Evolutionary conservation across 2,329 filamentous ascomycete genomes (phyloP).

Genomic region (Gaeumannomyces sp.): DNA sequence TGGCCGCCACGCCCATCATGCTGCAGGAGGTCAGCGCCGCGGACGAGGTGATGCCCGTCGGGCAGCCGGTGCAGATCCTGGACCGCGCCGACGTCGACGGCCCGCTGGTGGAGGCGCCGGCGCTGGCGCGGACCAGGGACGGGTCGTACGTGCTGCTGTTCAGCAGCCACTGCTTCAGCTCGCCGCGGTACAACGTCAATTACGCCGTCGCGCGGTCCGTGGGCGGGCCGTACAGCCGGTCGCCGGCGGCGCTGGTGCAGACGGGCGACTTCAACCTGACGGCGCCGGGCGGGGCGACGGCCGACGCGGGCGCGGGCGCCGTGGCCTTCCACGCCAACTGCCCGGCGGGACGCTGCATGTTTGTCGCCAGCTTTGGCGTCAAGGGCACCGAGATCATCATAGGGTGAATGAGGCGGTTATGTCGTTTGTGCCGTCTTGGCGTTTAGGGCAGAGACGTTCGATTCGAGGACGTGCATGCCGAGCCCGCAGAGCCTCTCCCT

Average conservation of each 20-base stretch:
- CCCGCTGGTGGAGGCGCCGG: slow-evolving; percentile 52
- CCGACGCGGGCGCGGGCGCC: slow-evolving; percentile 22
- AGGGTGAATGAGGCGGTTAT: neutral
- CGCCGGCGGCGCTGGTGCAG: slow-evolving; percentile 24
- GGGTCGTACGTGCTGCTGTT: slow-evolving; percentile 57
- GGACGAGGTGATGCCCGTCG: slow-evolving; percentile 47
- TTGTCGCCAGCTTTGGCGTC: slow-evolving; percentile 7
- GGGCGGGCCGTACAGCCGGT: slow-evolving; percentile 31
- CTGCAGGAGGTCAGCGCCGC: slow-evolving; percentile 41
- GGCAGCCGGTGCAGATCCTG: slow-evolving; percentile 40
- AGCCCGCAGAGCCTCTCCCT: too few species aligned
- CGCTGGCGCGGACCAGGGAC: slow-evolving; percentile 37
- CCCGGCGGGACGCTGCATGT: slow-evolving; percentile 27
- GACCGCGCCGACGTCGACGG: slow-evolving; percentile 39
- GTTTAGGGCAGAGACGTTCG: too few species aligned
- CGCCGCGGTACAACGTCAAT: slow-evolving; percentile 49
- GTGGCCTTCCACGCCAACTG: slow-evolving; percentile 34
- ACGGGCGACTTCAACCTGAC: slow-evolving; percentile 31
- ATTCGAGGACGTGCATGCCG: too few species aligned
- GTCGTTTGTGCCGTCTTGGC: too few species aligned
- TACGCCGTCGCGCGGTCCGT: slow-evolving; percentile 44
- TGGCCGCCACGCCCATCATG: slow-evolving; percentile 47
- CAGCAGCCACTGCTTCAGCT: slow-evolving; percentile 53
- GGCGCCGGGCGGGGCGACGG: slow-evolving; percentile 36
- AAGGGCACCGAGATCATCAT: slow-evolving; percentile 3